phyloP scores from a whole-genome alignment of 208 protist species.

The Endotrypanum monterogeii region DNA sequence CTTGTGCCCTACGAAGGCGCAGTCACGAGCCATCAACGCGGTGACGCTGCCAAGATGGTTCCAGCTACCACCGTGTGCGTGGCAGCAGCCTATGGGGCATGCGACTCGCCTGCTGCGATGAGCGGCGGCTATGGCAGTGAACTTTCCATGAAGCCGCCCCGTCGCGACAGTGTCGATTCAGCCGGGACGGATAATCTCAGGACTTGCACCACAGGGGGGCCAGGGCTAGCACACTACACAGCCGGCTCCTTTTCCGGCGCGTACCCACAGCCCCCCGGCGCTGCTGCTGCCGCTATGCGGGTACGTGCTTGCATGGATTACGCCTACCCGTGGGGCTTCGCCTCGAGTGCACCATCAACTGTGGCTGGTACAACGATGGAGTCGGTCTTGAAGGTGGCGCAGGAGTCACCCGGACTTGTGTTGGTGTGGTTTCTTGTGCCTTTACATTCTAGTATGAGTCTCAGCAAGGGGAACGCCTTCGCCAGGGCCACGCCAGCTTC shows the following conservation, averaged over 20 bases:
- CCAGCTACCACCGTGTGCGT: slow-evolving; percentile 22
- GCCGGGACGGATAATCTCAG: neutral
- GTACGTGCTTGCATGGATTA: slow-evolving; percentile 24
- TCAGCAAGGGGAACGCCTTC: slow-evolving; percentile 25
- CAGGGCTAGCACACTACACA: neutral
- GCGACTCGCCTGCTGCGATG: neutral
- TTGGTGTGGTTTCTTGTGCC: slow-evolving; percentile 53
- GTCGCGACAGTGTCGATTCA: neutral
- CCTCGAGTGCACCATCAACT: slow-evolving; percentile 7
- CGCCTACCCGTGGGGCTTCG: slow-evolving; percentile 44
- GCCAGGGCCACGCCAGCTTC: slow-evolving; percentile 8
- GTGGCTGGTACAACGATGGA: slow-evolving; percentile 21
- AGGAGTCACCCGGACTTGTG: slow-evolving; percentile 41
- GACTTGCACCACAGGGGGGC: neutral
- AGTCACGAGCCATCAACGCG: neutral
- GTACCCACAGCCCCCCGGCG: neutral
- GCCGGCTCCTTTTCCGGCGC: neutral
- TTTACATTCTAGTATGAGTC: slow-evolving; percentile 5
- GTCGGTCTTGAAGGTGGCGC: slow-evolving; percentile 17
- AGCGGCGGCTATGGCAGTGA: neutral
- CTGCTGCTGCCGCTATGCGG: slow-evolving; percentile 8
- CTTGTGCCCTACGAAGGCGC: slow-evolving; percentile 29
- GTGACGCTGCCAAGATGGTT: neutral
- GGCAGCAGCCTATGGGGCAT: slow-evolving; percentile 18
- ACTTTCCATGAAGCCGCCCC: neutral